phyloP scores from a whole-genome alignment of 202 grass and related monocot species.

The Dendrocalamus latiflorus region DNA sequence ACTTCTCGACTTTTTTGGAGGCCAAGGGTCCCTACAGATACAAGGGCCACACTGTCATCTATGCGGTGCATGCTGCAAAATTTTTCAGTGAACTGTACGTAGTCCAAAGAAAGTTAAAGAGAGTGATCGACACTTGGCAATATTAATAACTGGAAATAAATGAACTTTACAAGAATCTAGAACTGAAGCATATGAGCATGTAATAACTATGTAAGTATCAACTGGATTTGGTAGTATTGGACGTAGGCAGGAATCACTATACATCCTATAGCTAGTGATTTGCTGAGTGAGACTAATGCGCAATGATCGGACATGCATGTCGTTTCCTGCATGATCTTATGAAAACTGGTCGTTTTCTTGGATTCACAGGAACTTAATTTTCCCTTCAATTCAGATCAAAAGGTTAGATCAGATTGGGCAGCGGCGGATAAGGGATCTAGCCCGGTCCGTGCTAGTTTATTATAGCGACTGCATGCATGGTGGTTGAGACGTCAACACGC shows the following conservation, averaged over 20 bases:
- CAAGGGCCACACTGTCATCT: neutral
- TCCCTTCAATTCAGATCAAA: neutral
- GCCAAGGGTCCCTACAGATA: neutral
- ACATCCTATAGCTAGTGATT: neutral
- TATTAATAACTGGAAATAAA: neutral
- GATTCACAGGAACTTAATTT: neutral
- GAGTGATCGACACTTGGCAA: neutral
- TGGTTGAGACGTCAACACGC: slow-evolving; percentile 31
- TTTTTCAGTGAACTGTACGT: neutral
- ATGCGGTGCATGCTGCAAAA: neutral
- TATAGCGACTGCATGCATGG: neutral
- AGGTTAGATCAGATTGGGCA: neutral
- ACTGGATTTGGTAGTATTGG: neutral
- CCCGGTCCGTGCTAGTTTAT: no score
- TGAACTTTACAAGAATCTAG: neutral
- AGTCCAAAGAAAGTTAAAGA: neutral
- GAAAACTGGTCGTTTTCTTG: neutral
- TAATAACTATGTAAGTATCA: no score
- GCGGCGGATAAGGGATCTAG: neutral
- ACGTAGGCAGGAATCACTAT: neutral
- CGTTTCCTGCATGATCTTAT: no score
- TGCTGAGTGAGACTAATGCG: neutral
- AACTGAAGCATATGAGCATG: neutral
- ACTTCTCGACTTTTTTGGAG: neutral
- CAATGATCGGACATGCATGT: neutral